Base-by-base conservation (phyloP, 805 yeast species). In the Candida loeiensis region DNA sequence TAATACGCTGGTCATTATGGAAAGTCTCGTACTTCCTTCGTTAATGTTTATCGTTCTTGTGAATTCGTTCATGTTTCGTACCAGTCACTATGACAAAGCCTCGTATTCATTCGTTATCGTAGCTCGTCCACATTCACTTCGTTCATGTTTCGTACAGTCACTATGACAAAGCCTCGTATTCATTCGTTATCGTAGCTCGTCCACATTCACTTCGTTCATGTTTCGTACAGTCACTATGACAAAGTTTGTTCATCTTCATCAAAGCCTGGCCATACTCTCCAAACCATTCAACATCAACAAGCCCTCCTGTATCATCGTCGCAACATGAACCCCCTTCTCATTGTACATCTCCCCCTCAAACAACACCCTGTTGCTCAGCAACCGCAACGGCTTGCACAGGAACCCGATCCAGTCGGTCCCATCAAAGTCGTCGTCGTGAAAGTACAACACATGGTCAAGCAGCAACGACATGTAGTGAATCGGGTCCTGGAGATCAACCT, bases 221-320 rank as follows among this genome's bases (percentile, higher is more conserved):
- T 6, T 6, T 21, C 24, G 6, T 21, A 21, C 24, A 9, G 9
- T 21, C 24, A 21, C 9, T 9, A 9, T n/a, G n/a, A n/a, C n/a
- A n/a, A n/a, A n/a, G n/a, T n/a, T n/a, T n/a, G n/a, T n/a, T n/a
- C n/a, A n/a, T n/a, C n/a, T n/a, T 17, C 13, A 3, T 31, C 21
- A 39, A 13, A 39, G 16, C 22, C 21, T 39, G 4, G 37, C 42
- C 8, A n/a, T 11, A 22, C 27, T 16, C 17, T 53, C 58, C 18
- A 58, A 31, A 1, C 57, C 60, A 33, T 58, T 56, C 37, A 64
- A 41, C 51, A 50, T 37, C 52, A 75, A 41, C 45, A 80, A 61
- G 0, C 87, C 88, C 56, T 84, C 89, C 57, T 85, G 91, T 6
- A 79, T 56, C 1, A 80, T 68, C 0, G 81, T 72, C 2, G 85